A percentile compares a stretch with the other conserved stretches of the same genome.
phyloP scores from a whole-genome alignment of 2,329 filamentous ascomycete species.

The Akanthomyces muscarius region DNA sequence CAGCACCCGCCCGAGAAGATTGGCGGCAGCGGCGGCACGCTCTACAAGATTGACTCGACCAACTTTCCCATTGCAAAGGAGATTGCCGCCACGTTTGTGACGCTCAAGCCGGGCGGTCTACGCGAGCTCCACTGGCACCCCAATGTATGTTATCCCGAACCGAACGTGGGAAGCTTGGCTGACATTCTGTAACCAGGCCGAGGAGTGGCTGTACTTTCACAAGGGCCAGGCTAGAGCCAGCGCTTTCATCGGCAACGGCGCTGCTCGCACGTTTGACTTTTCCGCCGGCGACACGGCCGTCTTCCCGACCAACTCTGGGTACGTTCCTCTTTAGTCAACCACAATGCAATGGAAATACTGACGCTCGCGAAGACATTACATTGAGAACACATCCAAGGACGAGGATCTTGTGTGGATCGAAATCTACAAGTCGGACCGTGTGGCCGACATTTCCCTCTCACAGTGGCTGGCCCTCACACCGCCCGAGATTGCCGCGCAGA shows the following conservation, averaged over 20 bases:
- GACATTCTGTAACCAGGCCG: constrained; percentile 40
- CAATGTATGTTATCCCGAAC: constrained; percentile 43
- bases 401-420: constrained; percentile 66
- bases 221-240: constrained; percentile 58
- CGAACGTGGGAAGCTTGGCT: not conserved
- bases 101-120: constrained; percentile 58
- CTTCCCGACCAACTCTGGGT: constrained; percentile 62
- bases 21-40: constrained; percentile 57
- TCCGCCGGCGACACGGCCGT: constrained; percentile 62
- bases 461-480: constrained; percentile 69
- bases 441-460: constrained; percentile 62
- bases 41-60: constrained; percentile 61
- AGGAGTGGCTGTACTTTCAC: constrained; percentile 71
- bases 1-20: constrained; percentile 53
- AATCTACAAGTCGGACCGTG: constrained; percentile 63
- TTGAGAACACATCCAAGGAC: constrained; percentile 62
- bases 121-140: constrained; percentile 69
- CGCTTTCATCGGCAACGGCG: constrained; percentile 58
- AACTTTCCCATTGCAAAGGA: constrained; percentile 65
- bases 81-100: constrained; percentile 61
- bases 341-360: not conserved
- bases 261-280: constrained; percentile 65
- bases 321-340: constrained; percentile 21
- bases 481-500: constrained; percentile 55
- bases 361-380: constrained; percentile 50